These are phyloP conservation scores for Ustilago lituana DNA, from an alignment of 1,284 basidiomycete genomes.

Conservation along the genomic window DNA sequence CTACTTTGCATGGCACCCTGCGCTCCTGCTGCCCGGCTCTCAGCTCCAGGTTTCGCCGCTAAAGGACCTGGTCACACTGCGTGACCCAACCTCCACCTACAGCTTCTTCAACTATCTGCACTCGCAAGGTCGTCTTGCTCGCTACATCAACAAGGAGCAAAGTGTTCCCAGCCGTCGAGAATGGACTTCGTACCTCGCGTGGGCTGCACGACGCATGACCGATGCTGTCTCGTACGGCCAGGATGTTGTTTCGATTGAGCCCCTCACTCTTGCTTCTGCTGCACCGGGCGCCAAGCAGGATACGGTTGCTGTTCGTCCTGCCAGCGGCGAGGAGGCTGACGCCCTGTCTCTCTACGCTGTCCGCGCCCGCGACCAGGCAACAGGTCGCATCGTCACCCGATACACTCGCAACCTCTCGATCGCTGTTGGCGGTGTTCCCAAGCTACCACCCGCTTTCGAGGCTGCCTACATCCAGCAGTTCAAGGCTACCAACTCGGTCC, in stretches of 20 bases:
- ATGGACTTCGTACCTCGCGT: conserved; percentile 66
- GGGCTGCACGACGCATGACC: conserved; percentile 62
- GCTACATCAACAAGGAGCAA: conserved; percentile 66
- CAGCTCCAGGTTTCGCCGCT: conserved; percentile 66
- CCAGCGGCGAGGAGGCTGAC: conserved; percentile 20
- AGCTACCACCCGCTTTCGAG: conserved; percentile 52
- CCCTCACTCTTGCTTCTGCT: conserved; percentile 35
- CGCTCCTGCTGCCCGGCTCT: conserved; percentile 63
- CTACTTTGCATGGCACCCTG: conserved; percentile 65
- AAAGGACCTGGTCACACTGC: conserved; percentile 65
- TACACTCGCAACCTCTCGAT: conserved; percentile 59
- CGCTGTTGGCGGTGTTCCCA: conserved; percentile 59
- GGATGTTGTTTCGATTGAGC: conserved; percentile 57
- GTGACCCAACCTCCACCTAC: conserved; percentile 65
- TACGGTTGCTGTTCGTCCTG: conserved; percentile 25
- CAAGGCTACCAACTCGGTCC: conserved; percentile 9
- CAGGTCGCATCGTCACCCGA: conserved; percentile 26
- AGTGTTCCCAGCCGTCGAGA: conserved; percentile 63
- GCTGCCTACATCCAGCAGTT: conserved; percentile 35
- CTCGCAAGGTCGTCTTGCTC: conserved; percentile 55
- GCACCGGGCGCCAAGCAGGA: conserved; percentile 27
- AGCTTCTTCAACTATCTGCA: conserved; percentile 66
- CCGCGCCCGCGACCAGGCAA: conserved; percentile 23
- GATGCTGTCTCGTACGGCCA: conserved; percentile 57
- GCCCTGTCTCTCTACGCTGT: conserved; percentile 49